Conservation (phyloP, 495 filamentous ascomycete species). For the Aspergillus sclerotiicarbonarius region DNA sequence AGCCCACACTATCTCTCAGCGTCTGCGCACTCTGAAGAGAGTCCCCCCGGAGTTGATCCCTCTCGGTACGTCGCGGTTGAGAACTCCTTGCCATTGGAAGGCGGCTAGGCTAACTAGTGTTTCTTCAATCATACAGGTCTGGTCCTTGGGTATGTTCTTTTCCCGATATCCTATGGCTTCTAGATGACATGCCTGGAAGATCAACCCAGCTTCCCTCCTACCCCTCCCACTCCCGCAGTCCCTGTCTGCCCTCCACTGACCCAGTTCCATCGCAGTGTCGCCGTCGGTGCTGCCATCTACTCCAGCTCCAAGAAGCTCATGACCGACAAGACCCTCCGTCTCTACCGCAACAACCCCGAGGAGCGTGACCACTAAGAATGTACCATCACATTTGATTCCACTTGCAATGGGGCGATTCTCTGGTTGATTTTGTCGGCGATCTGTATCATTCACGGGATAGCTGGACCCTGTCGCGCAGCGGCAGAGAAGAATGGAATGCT, state of each 20-base stretch:
- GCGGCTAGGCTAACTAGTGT: conserved; percentile 20
- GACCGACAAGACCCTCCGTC: conserved; percentile 88
- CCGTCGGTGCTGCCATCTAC: conserved; percentile 71
- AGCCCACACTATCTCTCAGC: conserved; percentile 98
- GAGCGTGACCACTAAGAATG: conserved; percentile 46
- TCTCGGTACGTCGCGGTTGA: conserved; percentile 64
- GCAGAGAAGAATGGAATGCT: conserved; percentile 8
- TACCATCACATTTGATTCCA: conserved; percentile 33
- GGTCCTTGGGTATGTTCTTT: conserved; percentile 66
- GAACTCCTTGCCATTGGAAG: not conserved
- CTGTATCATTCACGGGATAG: conserved; percentile 38
- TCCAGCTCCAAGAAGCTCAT: conserved; percentile 76
- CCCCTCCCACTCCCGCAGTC: conserved; percentile 5
- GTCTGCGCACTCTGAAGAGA: conserved; percentile 79
- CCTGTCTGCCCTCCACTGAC: conserved; percentile 22
- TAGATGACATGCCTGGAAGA: conserved; percentile 16
- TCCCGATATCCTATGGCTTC: conserved; percentile 17
- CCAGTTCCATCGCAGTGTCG: conserved; percentile 48
- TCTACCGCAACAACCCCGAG: conserved; percentile 54
- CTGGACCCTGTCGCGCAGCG: conserved; percentile 15
- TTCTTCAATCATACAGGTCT: conserved; percentile 55
- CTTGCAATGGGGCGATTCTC: conserved; percentile 32
- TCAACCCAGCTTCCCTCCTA: not conserved
- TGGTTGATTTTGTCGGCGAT: conserved; percentile 28
- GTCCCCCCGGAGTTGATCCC: conserved; percentile 94